Percentiles rank a stretch among this genome's conserved stretches.
These are phyloP conservation scores for Tetragonia tetragonoides DNA, from an alignment of 148 eudicot species.

Conservation along the genomic window DNA sequence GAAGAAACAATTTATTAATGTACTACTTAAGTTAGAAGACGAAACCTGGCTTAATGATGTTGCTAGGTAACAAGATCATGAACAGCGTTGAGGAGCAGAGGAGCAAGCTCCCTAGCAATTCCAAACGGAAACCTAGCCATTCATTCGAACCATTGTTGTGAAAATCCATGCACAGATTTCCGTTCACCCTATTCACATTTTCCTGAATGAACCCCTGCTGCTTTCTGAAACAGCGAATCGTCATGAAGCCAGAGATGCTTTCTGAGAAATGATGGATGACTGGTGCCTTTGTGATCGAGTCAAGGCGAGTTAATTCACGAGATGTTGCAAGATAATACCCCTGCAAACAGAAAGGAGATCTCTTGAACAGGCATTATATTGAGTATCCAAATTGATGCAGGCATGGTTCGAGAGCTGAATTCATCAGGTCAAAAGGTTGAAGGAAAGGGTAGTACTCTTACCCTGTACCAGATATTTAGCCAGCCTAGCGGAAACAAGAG, in stretches of 20 bases:
- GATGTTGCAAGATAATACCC: slow-evolving; percentile 83
- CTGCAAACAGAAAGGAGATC: slow-evolving; percentile 34
- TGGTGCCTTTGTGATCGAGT: slow-evolving; percentile 93
- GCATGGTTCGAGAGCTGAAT: neutral
- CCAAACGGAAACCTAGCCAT: slow-evolving; percentile 92
- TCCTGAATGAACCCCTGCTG: slow-evolving; percentile 64
- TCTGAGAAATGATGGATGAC: slow-evolving; percentile 95
- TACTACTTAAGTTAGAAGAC: neutral
- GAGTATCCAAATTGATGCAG: neutral
- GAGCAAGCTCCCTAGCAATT: slow-evolving; percentile 70
- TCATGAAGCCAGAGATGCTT: slow-evolving; percentile 91
- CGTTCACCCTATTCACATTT: slow-evolving; percentile 66
- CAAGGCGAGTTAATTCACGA: slow-evolving; percentile 88
- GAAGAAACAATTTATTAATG: neutral
- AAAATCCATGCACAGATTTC: slow-evolving; percentile 81
- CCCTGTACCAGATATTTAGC: slow-evolving; percentile 94
- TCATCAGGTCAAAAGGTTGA: neutral
- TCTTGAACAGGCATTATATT: neutral
- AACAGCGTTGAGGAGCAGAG: slow-evolving; percentile 77
- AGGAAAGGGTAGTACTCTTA: slow-evolving; percentile 24
- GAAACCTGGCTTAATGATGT: slow-evolving; percentile 76
- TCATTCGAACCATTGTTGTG: slow-evolving; percentile 88
- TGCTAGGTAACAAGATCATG: slow-evolving; percentile 77
- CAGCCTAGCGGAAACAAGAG: slow-evolving; percentile 82
- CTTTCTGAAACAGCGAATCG: slow-evolving; percentile 84